Evolutionary conservation across 441 rosid species (phyloP), one percentile per base, ranked within the genome.

Genomic region (Pelargonium fulgidum): DNA sequence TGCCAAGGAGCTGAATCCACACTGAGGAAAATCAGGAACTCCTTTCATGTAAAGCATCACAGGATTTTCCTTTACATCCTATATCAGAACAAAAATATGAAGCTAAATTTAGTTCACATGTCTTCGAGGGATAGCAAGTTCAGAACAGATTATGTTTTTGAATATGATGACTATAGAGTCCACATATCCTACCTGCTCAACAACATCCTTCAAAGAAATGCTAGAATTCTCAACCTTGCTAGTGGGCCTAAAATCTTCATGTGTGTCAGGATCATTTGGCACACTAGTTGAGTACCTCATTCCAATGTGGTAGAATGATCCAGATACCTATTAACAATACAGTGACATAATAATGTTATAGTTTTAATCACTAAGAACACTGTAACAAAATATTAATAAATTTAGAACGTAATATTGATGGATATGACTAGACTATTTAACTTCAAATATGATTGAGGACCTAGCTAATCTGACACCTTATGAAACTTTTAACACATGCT

Each of bases 1-100:
- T n/a, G 99, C 99, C 62, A 88, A 76, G 7, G 97, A 84, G 77
- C 99, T 93, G 77, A 91, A 93, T 58, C 97, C 96, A 81, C 99
- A 93, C 74, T 86, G 96, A 77, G 93, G 97, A 78, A 76, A 66
- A 52, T 91, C 95, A 61, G 97, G 96, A 59, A 86, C 85, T 68
- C 97, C 99, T 83, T 93, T 91, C 96, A 91, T 93, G 84, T 89
- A 93, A 48, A 93, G 78, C 93, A 93, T 90, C 64, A 91, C 90
- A 33, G 96, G 96, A 50, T 94, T 86, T n/a, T 83, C 87, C 81
- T 80, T 88, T 67, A 94, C 90, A 87, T 94, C 99, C 97, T 94
- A 76, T n/a, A 77, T 65, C 70, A 80, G 48, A 72, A 70, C 36
- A 16, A 4, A 63, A 81, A 52, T 17, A 65, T 56, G 13, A 64